A percentile compares a stretch with the other conserved stretches of the same genome.
Conservation (phyloP, 129 eudicot genomes). For the Flaveria bidentis region DNA sequence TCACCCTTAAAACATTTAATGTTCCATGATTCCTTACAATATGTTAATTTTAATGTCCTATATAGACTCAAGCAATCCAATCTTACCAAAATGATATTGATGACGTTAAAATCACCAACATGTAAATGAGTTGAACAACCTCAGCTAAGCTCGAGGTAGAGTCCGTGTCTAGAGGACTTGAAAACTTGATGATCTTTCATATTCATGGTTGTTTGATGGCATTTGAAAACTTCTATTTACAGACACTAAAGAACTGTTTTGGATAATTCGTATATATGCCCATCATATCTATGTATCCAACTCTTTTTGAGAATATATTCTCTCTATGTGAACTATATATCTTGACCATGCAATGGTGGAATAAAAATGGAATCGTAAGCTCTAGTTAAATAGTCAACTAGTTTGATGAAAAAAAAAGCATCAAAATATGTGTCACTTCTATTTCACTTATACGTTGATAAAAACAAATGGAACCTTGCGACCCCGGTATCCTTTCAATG, state of each 20-base stretch:
- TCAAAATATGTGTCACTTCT: conserved; percentile 2
- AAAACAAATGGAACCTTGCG: conserved; percentile 8
- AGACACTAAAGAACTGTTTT: background rate
- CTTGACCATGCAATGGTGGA: conserved; percentile 30
- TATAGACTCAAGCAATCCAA: no score
- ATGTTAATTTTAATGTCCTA: no score
- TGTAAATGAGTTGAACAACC: no score
- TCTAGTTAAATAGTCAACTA: conserved; percentile 20
- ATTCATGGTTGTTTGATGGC: background rate
- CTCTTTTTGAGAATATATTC: conserved; percentile 24
- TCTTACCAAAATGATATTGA: no score
- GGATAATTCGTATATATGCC: background rate
- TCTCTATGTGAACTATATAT: conserved; percentile 4
- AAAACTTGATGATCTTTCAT: background rate
- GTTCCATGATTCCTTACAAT: no score
- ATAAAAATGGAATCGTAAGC: conserved; percentile 19
- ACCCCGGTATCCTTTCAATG: background rate
- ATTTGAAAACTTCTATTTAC: background rate
- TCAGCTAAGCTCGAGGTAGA: no score
- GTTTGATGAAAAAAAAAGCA: background rate
- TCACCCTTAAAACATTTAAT: no score
- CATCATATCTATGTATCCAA: background rate
- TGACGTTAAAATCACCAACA: no score
- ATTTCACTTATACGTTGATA: background rate
- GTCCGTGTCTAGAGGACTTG: no score